Evolutionary conservation across 2,329 filamentous ascomycete species (phyloP).

Genomic region (Beauveria brongniartii): DNA sequence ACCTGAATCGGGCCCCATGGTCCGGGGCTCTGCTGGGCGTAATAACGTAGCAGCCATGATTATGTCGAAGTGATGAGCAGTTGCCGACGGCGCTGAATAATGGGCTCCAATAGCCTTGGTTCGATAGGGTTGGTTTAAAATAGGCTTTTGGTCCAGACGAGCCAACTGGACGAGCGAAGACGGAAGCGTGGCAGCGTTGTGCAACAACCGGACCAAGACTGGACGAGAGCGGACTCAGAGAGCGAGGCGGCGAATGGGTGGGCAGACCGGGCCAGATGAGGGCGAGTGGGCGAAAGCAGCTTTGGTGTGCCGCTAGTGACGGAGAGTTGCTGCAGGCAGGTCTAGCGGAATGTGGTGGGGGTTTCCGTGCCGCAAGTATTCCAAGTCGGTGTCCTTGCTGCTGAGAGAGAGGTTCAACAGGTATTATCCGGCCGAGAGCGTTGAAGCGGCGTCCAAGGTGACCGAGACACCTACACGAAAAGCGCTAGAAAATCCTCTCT

Average conservation of each 20-base stretch:
- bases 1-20: constrained; percentile 8
- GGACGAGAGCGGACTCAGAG: constrained; percentile 4
- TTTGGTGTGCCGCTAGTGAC: constrained; percentile 6
- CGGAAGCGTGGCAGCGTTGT: background rate
- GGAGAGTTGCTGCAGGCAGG: constrained; percentile 1
- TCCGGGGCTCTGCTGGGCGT: constrained; percentile 1
- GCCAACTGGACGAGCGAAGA: background rate
- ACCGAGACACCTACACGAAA: background rate
- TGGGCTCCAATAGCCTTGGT: too few species aligned
- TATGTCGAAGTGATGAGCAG: background rate
- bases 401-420: background rate
- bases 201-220: background rate
- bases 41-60: background rate
- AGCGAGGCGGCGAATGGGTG: constrained; percentile 6
- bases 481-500: background rate
- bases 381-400: background rate
- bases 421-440: background rate
- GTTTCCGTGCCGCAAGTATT: background rate
- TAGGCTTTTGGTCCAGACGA: background rate
- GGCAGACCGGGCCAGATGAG: background rate
- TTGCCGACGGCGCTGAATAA: background rate
- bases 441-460: background rate
- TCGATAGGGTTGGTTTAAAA: background rate
- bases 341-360: constrained; percentile 4
- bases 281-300: background rate